Evolutionary conservation across 1,139 yeast genomes (phyloP), one percentile per base, ranked within the genome.

Genomic region (Geotrichum restrictum): DNA sequence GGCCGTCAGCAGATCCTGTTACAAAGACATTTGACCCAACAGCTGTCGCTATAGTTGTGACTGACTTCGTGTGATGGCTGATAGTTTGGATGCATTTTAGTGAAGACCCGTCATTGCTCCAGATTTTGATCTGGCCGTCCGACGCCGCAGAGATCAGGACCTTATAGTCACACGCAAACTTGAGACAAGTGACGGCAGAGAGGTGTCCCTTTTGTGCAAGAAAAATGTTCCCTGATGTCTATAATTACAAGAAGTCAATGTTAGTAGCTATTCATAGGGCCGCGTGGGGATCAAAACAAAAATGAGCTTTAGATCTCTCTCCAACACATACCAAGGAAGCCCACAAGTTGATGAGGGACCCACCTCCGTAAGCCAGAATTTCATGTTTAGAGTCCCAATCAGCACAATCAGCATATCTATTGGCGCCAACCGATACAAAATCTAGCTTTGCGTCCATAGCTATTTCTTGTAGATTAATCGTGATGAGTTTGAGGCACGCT

Each of bases 351-450:
- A 89, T 72, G n/a, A 80, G 77, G 49, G 74, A 76, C 1, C 82
- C 82, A 0, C 95, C 93, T 10, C 95, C 96, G 68, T 74, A 88
- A 0, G 95, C 96, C 8, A 86, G 75, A 3, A 78, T 56, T 19
- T 73, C 68, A 13, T 63, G 63, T 0, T 57, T 55, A 0, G 66
- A 57, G 58, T 75, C 74, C 63, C 77, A 80, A 62, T 83, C 94
- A 8, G 87, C 79, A 3, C 80, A 83, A 60, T 78, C 80, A 10
- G 85, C 77, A 62, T 85, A 91, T 59, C 80, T 79, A 65, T 88
- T 88, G 32, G 91, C 94, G 6, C 96, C 97, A 14, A 83, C 74
- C 60, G 88, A 83, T 7, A 84, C 73, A 41, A 85, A 86, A 54
- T 82, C 85, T 5, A 43, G 29, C 3, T 16, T 18, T 5, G 33